Base-by-base conservation (phyloP, 1,284 basidiomycete species). In the Malassezia globosa region DNA sequence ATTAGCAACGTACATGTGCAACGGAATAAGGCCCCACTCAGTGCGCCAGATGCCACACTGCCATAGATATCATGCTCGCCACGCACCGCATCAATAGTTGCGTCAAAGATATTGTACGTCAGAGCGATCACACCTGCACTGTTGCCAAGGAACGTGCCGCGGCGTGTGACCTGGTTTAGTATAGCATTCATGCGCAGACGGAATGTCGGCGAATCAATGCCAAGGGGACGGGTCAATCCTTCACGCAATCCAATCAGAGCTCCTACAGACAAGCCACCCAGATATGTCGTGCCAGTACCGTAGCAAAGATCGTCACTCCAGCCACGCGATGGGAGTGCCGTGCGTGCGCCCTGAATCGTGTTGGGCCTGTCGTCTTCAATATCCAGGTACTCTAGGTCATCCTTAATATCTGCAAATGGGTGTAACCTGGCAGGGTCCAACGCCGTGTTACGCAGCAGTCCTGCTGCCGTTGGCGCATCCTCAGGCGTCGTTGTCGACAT, bases 301-400 rank as follows among this genome's bases (percentile, higher is more conserved):
- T 97, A 96, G 80, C 89, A 95, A 54, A 99, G 77, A 75, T 97
- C 94, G 77, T 99, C 94, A 75, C 87, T 87, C 90, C 89, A 99
- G 52, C 94, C 92, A 74, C 94, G 59, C 27, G 58, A 61, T n/a
- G 69, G 70, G n/a, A 72, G 59, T 37, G 65, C 62, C 25, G 65
- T 69, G 38, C 66, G 59, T 16, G 59, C 66, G 24, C 69, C 69
- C 46, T 72, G 66, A 43, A 72, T 54, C 37, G 55, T 55, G 46
- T 60, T 62, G 11, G 68, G 64, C 33, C 52, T 52, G 29, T 58
- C 60, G 36, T 72, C 70, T n/a, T 63, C 63, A 31, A 72, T 55
- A 43, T 68, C 63, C 24, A 72, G 61, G 46, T 72, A 72, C 54
- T 72, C 69, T 18, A 72, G 53, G n/a, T 72, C 67, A 16, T 67